Evolutionary conservation across 169 alveolate species (phyloP).

Genomic region (Babesia ovis): DNA sequence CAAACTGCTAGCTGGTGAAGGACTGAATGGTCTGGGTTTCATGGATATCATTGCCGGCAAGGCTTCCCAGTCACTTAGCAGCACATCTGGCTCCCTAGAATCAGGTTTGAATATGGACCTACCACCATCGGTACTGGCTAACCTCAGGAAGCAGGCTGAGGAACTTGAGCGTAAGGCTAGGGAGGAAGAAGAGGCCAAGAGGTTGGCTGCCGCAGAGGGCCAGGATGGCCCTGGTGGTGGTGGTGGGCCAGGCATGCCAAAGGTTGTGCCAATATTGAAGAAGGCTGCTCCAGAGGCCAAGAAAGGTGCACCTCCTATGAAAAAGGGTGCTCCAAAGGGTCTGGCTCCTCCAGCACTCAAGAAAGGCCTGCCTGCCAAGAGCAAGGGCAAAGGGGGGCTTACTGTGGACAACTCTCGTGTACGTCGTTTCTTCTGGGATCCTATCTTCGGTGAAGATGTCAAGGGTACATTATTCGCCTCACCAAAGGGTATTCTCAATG

Average conservation of each 20-base stretch:
- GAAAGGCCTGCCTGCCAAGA: conserved; percentile 37
- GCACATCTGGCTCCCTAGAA: conserved; percentile 30
- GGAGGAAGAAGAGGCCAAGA: conserved; percentile 43
- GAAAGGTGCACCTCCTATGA: conserved; percentile 64
- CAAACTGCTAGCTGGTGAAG: conserved; percentile 75
- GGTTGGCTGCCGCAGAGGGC: conserved; percentile 57
- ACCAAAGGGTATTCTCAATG: conserved; percentile 75
- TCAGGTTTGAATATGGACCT: conserved; percentile 66
- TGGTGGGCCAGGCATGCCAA: conserved; percentile 68
- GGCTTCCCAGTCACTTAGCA: conserved; percentile 6
- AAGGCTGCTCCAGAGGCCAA: conserved; percentile 61
- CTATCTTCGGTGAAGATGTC: conserved; percentile 84
- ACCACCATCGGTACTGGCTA: conserved; percentile 67
- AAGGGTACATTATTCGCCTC: conserved; percentile 84
- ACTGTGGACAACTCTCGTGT: conserved; percentile 79
- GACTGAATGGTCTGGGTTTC: conserved; percentile 71
- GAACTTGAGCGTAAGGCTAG: conserved; percentile 56
- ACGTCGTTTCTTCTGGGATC: conserved; percentile 89
- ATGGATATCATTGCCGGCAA: conserved; percentile 31
- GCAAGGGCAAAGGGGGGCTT: conserved; percentile 32
- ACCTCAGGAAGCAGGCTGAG: conserved; percentile 62
- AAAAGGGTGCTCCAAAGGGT: conserved; percentile 72
- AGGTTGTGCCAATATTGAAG: conserved; percentile 75
- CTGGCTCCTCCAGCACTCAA: conserved; percentile 49
- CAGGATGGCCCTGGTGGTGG: conserved; percentile 50